phyloP scores from a whole-genome alignment of 352 stramenopile species.

The Pilasporangium apinafurcum region DNA sequence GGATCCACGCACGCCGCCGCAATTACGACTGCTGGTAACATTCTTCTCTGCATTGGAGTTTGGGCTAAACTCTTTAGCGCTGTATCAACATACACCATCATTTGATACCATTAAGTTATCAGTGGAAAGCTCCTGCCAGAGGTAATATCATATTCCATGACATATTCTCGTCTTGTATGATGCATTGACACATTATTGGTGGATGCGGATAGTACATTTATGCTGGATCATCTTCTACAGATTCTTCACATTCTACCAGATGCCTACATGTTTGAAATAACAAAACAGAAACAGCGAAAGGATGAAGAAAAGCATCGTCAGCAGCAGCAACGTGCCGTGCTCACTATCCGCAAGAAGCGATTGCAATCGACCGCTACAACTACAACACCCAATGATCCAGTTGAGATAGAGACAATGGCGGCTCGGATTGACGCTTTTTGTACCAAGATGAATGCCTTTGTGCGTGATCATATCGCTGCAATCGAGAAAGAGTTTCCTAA shows the following conservation, averaged over 20 bases:
- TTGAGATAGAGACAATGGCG: constrained; percentile 26
- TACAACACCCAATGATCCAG: constrained; percentile 6
- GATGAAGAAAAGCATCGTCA: constrained; percentile 12
- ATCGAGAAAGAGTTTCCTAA: constrained; percentile 21
- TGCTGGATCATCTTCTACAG: constrained; percentile 43
- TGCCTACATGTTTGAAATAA: constrained; percentile 41
- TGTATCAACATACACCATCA: constrained; percentile 68
- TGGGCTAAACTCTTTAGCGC: constrained; percentile 46
- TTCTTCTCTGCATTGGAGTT: constrained; percentile 74
- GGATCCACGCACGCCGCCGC: constrained; percentile 28
- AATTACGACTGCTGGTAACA: constrained; percentile 35
- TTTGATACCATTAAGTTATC: constrained; percentile 56
- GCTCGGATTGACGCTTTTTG: constrained; percentile 43
- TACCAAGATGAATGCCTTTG: constrained; percentile 20
- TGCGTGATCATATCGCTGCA: constrained; percentile 11
- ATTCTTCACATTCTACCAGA: constrained; percentile 43
- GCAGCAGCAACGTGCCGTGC: constrained; percentile 24
- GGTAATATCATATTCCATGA: constrained; percentile 9
- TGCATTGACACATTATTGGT: background rate
- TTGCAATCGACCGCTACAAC: too few species aligned
- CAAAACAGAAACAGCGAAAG: constrained; percentile 27
- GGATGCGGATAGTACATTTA: constrained; percentile 24
- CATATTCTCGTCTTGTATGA: background rate
- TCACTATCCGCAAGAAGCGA: constrained; percentile 48
- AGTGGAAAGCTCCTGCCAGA: constrained; percentile 65